phyloP scores from a whole-genome alignment of 176 grass and related monocot genomes.

The Rhipidocladum racemiflorum region DNA sequence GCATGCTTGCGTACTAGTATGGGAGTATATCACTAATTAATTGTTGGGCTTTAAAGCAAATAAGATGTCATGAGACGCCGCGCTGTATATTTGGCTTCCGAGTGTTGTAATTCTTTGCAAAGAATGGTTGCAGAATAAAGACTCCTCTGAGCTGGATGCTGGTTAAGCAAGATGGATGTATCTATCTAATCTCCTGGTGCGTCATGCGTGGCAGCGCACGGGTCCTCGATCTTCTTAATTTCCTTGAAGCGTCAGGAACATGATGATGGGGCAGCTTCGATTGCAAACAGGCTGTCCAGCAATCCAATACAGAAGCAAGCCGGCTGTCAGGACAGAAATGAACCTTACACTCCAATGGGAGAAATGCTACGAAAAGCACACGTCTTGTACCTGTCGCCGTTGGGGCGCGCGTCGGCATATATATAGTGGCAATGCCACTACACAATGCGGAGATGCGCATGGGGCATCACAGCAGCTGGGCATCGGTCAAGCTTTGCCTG shows the following conservation, averaged over 20 bases:
- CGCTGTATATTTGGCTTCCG: constrained; percentile 23
- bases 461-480: neutral
- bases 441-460: neutral
- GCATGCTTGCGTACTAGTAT: neutral
- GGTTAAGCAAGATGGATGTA: neutral
- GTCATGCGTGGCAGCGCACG: neutral
- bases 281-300: constrained; percentile 1
- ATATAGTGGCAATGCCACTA: neutral
- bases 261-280: constrained; percentile 7
- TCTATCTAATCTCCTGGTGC: neutral
- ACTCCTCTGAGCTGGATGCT: neutral
- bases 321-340: neutral
- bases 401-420: too few species aligned
- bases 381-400: too few species aligned
- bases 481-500: neutral
- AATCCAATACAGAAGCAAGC: neutral
- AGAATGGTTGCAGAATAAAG: neutral
- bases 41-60: neutral
- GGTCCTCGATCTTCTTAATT: neutral
- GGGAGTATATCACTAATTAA: constrained; percentile 29
- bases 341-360: too few species aligned
- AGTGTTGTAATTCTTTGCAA: neutral
- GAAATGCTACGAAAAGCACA: too few species aligned
- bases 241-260: constrained; percentile 20
- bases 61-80: constrained; percentile 10